Percentiles rank a stretch among this genome's conserved stretches.
phyloP scores from a whole-genome alignment of 1,284 basidiomycete genomes.

The Malassezia restricta region DNA sequence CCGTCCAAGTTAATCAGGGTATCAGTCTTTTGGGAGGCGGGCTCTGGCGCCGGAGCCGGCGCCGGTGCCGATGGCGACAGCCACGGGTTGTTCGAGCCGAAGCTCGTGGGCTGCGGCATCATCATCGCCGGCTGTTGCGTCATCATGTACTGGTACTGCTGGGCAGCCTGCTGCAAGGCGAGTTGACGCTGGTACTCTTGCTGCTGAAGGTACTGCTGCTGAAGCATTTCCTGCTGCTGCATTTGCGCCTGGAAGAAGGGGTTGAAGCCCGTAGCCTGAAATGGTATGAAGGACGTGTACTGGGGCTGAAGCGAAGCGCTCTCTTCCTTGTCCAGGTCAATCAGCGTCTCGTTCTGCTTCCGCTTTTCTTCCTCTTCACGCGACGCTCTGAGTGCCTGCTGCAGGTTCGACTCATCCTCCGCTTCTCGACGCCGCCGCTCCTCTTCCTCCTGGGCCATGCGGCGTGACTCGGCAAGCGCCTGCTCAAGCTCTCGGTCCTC shows the following conservation, averaged over 20 bases:
- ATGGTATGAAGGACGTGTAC: conserved; percentile 52
- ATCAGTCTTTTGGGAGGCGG: conserved; percentile 7
- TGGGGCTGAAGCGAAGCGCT: conserved; percentile 49
- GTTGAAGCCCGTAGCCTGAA: conserved; percentile 47
- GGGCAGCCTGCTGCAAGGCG: conserved; percentile 45
- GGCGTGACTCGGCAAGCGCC: conserved; percentile 50
- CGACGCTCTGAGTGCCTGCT: conserved; percentile 65
- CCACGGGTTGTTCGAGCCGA: conserved; percentile 84
- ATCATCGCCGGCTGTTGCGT: conserved; percentile 41
- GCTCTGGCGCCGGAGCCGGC: conserved; percentile 13
- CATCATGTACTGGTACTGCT: conserved; percentile 47
- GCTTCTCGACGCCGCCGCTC: conserved; percentile 29
- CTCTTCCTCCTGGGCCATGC: conserved; percentile 41
- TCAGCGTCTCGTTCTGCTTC: conserved; percentile 58
- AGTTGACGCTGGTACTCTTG: conserved; percentile 46
- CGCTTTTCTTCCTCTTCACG: conserved; percentile 59
- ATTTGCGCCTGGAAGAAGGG: conserved; percentile 49
- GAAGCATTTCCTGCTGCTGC: conserved; percentile 62
- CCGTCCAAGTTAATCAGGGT: conserved; percentile 16
- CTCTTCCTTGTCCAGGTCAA: conserved; percentile 29
- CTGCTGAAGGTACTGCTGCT: conserved; percentile 41
- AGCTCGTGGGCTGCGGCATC: conserved; percentile 53
- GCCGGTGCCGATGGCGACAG: conserved; percentile 8
- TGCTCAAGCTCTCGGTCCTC: conserved; percentile 52
- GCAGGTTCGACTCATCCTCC: conserved; percentile 60